These are phyloP conservation scores for Paraleonurus japonicus DNA, from an alignment of 257 asterid species.

Conservation along the genomic window DNA sequence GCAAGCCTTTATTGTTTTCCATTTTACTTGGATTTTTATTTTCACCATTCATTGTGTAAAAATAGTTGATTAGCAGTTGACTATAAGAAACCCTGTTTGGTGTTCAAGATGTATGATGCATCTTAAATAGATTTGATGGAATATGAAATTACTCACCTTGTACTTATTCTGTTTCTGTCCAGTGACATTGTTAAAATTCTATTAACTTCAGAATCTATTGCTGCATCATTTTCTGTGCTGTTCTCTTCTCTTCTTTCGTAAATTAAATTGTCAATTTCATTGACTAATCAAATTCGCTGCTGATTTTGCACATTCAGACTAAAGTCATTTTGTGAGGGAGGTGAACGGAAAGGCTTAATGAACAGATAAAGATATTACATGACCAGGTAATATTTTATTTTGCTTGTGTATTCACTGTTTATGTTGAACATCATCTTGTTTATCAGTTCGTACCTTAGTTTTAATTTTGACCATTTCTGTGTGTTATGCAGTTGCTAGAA, in stretches of 20 bases:
- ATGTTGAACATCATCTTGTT: neutral
- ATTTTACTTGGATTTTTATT: neutral
- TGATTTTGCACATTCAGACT: constrained; percentile 49
- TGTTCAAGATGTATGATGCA: neutral
- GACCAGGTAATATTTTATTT: constrained; percentile 54
- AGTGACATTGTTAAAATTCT: neutral
- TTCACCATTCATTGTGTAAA: neutral
- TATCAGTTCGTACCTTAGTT: neutral
- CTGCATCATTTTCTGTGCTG: neutral
- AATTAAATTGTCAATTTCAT: neutral
- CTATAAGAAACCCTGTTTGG: neutral
- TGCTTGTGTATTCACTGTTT: neutral
- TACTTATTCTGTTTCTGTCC: neutral
- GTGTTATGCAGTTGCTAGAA: constrained; percentile 76
- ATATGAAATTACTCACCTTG: no score
- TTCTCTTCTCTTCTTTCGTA: neutral
- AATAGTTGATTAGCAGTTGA: neutral
- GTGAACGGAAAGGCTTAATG: constrained; percentile 82
- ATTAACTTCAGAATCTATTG: neutral
- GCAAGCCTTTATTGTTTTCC: constrained; percentile 39
- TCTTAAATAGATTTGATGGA: no score
- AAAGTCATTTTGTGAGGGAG: constrained; percentile 90
- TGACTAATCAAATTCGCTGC: constrained; percentile 14
- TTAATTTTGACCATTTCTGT: constrained; percentile 5
- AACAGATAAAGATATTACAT: constrained; percentile 65